These are phyloP conservation scores for Penicillium digitatum DNA, from an alignment of 2,329 filamentous ascomycete species.

Conservation along the genomic window DNA sequence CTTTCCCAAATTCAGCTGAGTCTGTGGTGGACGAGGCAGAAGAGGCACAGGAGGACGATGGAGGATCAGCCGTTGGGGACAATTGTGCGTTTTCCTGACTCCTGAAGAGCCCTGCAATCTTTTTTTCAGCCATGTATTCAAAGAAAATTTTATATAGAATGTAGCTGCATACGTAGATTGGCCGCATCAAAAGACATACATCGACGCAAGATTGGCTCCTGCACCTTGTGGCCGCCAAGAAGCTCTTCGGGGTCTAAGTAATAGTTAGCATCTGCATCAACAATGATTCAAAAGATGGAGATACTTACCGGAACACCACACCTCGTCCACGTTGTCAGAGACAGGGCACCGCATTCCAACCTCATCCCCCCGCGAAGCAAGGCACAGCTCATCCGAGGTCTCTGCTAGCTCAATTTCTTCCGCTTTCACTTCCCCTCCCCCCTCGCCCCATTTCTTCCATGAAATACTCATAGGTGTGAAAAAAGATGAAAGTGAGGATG, in stretches of 20 bases:
- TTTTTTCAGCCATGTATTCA: background rate
- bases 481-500: background rate
- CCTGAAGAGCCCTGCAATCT: background rate
- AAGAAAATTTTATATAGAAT: background rate
- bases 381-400: background rate
- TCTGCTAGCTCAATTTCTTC: background rate
- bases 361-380: background rate
- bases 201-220: background rate
- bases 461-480: background rate
- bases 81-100: background rate
- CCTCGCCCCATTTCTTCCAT: background rate
- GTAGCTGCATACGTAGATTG: background rate
- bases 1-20: background rate
- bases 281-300: background rate
- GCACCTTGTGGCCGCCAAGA: background rate
- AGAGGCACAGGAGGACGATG: background rate
- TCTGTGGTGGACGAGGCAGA: background rate
- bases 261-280: background rate
- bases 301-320: slow-evolving; percentile 1
- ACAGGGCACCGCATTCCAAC: background rate
- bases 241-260: background rate
- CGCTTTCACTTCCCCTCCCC: background rate
- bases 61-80: background rate
- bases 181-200: background rate
- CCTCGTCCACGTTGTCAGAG: background rate